Conservation (phyloP, 140 eudicot genomes). For the Cichorium intybus region DNA sequence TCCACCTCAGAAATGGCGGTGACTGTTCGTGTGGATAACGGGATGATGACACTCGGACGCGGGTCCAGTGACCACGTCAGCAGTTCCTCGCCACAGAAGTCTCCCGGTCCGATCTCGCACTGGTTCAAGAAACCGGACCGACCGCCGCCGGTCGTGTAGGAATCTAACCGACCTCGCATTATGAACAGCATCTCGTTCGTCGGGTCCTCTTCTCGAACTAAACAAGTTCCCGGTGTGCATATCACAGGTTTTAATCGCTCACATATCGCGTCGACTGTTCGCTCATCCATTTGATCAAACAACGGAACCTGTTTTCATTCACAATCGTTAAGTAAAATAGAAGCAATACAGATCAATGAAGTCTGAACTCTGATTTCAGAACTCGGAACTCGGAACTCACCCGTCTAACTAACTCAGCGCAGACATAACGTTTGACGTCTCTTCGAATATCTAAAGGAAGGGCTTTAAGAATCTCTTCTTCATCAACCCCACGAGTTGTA, state of each 20-base stretch:
- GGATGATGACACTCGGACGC: conserved; percentile 61
- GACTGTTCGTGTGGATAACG: conserved; percentile 78
- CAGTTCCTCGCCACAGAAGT: conserved; percentile 84
- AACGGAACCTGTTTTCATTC: conserved; percentile 55
- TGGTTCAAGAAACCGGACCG: conserved; percentile 72
- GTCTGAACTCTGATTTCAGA: background rate
- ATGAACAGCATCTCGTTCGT: conserved; percentile 75
- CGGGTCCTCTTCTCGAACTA: conserved; percentile 78
- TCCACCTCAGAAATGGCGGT: conserved; percentile 68
- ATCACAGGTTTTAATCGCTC: conserved; percentile 62
- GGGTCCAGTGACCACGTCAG: conserved; percentile 76
- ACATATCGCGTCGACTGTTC: conserved; percentile 76
- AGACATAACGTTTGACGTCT: conserved; percentile 80
- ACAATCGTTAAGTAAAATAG: background rate
- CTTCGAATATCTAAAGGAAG: conserved; percentile 77
- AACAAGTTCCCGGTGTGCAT: conserved; percentile 55
- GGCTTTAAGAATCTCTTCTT: conserved; percentile 56
- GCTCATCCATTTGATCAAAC: conserved; percentile 78
- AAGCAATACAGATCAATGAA: background rate
- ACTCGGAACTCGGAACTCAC: conserved; percentile 33
- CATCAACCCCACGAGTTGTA: conserved; percentile 81
- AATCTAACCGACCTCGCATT: conserved; percentile 70
- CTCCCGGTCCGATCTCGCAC: conserved; percentile 64
- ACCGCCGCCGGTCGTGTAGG: conserved; percentile 87
- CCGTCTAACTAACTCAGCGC: conserved; percentile 75